Conservation (phyloP, 208 protist genomes). For the Leishmania aethiopica region DNA sequence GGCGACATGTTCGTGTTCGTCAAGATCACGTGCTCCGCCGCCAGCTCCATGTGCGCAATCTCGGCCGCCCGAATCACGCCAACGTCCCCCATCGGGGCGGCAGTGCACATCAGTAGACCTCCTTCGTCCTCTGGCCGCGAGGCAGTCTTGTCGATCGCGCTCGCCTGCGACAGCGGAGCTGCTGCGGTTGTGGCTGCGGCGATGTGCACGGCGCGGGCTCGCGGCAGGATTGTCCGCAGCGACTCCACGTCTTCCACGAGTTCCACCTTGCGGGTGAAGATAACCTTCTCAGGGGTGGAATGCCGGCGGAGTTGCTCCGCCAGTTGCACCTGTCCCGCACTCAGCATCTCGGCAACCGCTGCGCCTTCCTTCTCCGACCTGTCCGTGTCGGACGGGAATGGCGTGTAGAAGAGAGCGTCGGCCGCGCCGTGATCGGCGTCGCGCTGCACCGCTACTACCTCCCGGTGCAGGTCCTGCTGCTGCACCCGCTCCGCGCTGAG, state of each 20-base stretch:
- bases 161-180: conserved; percentile 3
- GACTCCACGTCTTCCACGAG: conserved; percentile 58
- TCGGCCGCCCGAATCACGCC: conserved; percentile 65
- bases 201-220: conserved; percentile 43
- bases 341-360: conserved; percentile 43
- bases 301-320: conserved; percentile 15
- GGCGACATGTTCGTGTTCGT: conserved; percentile 79
- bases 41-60: conserved; percentile 79
- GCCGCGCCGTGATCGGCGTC: conserved; percentile 31
- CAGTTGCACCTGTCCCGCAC: conserved; percentile 14
- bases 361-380: conserved; percentile 71
- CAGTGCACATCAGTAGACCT: conserved; percentile 30
- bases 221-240: conserved; percentile 49
- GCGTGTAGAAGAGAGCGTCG: conserved; percentile 31
- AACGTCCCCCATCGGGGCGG: conserved; percentile 34
- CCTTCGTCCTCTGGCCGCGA: conserved; percentile 27
- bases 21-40: conserved; percentile 83
- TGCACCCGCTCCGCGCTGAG: conserved; percentile 65
- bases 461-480: conserved; percentile 56
- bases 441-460: conserved; percentile 70
- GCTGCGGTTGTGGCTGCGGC: conserved; percentile 30
- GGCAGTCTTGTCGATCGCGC: conserved; percentile 7
- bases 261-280: conserved; percentile 44
- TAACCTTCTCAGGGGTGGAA: conserved; percentile 1
- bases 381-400: conserved; percentile 63